Evolutionary conservation across 176 grass and related monocot species (phyloP).

Genomic region (Typha latifolia): DNA sequence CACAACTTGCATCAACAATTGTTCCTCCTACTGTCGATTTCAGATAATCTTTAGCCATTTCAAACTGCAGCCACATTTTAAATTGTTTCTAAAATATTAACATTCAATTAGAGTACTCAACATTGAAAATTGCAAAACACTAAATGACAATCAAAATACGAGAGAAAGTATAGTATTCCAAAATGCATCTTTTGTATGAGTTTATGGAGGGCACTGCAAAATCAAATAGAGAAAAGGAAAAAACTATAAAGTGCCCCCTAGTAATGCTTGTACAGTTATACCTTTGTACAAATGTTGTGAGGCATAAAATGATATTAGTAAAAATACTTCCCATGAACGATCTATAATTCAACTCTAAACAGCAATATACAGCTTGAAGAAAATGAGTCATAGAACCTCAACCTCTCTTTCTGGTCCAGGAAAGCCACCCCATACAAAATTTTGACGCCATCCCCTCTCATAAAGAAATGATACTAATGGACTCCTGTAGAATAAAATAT

Average conservation of each 20-base stretch:
- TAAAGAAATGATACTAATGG: slow-evolving; percentile 83
- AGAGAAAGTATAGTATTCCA: no score
- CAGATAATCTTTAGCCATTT: slow-evolving; percentile 70
- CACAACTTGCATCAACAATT: slow-evolving; percentile 89
- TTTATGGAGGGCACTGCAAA: no score
- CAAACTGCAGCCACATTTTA: slow-evolving; percentile 45
- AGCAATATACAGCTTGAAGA: slow-evolving; percentile 12
- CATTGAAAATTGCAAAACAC: not conserved
- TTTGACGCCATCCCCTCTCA: slow-evolving; percentile 93
- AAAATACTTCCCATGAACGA: no score
- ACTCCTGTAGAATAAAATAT: slow-evolving; percentile 46
- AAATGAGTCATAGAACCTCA: slow-evolving; percentile 40
- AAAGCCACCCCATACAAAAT: slow-evolving; percentile 87
- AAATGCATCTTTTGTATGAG: no score
- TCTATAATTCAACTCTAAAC: slow-evolving; percentile 1
- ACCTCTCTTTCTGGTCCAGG: slow-evolving; percentile 87
- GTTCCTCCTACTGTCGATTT: slow-evolving; percentile 49
- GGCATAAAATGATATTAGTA: no score
- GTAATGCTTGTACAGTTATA: not conserved
- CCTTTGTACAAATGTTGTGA: no score
- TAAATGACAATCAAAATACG: no score
- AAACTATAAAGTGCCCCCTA: not conserved
- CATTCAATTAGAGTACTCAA: not conserved
- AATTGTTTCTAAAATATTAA: not conserved
- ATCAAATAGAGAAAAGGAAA: not conserved